phyloP scores from a whole-genome alignment of 495 filamentous ascomycete species.

The Baudoinia panamericana region DNA sequence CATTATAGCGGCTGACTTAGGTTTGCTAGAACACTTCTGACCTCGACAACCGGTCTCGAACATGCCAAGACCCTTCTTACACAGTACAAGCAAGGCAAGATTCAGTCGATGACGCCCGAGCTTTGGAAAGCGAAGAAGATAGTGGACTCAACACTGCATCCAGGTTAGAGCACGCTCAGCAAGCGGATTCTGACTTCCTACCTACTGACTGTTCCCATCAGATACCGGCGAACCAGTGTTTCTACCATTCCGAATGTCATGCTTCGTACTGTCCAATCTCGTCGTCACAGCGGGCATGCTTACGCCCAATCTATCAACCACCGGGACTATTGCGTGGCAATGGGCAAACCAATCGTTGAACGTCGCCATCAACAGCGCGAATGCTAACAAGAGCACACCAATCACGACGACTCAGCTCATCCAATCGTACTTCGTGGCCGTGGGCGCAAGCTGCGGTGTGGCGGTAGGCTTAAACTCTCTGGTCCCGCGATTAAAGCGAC shows the following conservation, averaged over 20 bases:
- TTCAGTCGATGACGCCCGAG: slow-evolving; percentile 69
- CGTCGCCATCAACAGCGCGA: slow-evolving; percentile 91
- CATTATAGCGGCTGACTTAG: too few relatives aligned
- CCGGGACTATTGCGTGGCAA: slow-evolving; percentile 88
- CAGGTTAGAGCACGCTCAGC: slow-evolving; percentile 42
- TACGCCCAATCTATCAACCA: slow-evolving; percentile 67
- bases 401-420: slow-evolving; percentile 65
- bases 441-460: slow-evolving; percentile 82
- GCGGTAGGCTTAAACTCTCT: slow-evolving; percentile 83
- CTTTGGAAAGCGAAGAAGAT: slow-evolving; percentile 94
- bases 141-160: slow-evolving; percentile 88
- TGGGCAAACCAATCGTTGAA: slow-evolving; percentile 95
- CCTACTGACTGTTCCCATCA: too few relatives aligned
- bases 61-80: slow-evolving; percentile 65
- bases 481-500: slow-evolving; percentile 67
- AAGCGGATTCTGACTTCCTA: too few relatives aligned
- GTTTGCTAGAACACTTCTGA: slow-evolving; percentile 69
- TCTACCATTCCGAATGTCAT: slow-evolving; percentile 93
- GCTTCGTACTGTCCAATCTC: slow-evolving; percentile 85
- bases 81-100: slow-evolving; percentile 67
- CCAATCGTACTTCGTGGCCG: slow-evolving; percentile 83
- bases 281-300: slow-evolving; percentile 98
- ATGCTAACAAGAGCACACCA: slow-evolving; percentile 91
- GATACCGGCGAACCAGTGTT: slow-evolving; percentile 88
- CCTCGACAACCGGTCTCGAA: slow-evolving; percentile 62